Percentiles rank a stretch among this genome's conserved stretches.
phyloP scores from a whole-genome alignment of 306 rosid genomes.

The Senna siamea region DNA sequence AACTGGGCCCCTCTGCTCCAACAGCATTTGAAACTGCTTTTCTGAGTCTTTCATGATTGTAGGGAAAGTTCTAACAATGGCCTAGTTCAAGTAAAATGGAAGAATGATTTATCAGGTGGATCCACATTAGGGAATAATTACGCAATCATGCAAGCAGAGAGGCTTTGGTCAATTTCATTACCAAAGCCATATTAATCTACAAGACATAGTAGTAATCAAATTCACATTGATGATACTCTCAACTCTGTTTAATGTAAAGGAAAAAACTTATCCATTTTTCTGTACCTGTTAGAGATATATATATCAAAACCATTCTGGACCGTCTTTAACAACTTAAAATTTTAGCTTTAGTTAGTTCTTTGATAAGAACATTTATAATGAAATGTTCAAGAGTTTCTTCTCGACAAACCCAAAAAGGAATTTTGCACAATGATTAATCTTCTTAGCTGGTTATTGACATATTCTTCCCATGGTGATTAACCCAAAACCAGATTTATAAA shows the following conservation, averaged over 20 bases:
- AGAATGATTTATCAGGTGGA: slow-evolving; percentile 28
- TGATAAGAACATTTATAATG: not conserved
- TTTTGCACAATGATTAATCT: not conserved
- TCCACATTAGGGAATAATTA: slow-evolving; percentile 1
- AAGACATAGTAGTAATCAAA: not conserved
- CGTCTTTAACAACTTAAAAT: not conserved
- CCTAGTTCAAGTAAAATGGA: slow-evolving; percentile 53
- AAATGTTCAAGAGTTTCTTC: not conserved
- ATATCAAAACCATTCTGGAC: not conserved
- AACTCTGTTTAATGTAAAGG: not conserved
- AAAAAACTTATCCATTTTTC: not conserved
- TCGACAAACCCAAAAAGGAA: not conserved
- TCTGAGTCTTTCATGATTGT: slow-evolving; percentile 74
- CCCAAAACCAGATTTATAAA: not conserved
- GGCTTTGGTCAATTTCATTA: slow-evolving; percentile 22
- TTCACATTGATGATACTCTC: slow-evolving; percentile 1
- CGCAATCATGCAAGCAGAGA: slow-evolving; percentile 5
- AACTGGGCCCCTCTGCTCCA: slow-evolving; percentile 56
- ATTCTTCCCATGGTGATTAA: not conserved
- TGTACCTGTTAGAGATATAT: not conserved
- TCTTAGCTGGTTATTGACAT: slow-evolving; percentile 2
- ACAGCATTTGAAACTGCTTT: slow-evolving; percentile 60
- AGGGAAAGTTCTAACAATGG: slow-evolving; percentile 71
- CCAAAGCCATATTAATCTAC: slow-evolving; percentile 10
- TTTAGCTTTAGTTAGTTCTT: not conserved